These are phyloP conservation scores for Populus deltoides DNA, from an alignment of 345 rosid genomes.

Conservation along the genomic window DNA sequence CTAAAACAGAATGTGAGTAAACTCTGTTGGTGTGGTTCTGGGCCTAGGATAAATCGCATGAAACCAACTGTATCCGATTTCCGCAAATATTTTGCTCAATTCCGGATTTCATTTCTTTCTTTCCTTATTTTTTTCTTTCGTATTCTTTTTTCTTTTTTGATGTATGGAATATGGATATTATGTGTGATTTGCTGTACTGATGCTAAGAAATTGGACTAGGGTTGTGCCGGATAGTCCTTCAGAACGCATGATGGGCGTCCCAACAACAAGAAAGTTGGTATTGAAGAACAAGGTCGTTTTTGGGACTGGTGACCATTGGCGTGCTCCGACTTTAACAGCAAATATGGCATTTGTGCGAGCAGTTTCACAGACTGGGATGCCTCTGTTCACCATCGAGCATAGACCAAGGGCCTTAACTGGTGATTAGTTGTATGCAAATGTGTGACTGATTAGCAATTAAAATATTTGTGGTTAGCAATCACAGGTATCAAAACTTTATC, in stretches of 20 bases:
- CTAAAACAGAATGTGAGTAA: neutral
- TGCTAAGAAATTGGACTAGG: conserved; percentile 39
- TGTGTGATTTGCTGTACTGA: neutral
- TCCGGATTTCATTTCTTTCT: neutral
- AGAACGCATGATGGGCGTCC: conserved; percentile 67
- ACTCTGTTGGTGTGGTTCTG: neutral
- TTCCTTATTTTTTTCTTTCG: neutral
- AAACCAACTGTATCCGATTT: neutral
- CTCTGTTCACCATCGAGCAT: conserved; percentile 64
- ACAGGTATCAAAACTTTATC: neutral
- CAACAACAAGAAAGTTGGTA: conserved; percentile 86
- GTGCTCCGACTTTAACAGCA: conserved; percentile 78
- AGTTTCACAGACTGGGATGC: conserved; percentile 87
- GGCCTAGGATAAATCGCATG: neutral
- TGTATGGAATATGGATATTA: neutral
- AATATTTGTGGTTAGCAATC: neutral
- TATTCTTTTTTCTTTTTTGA: too few species aligned
- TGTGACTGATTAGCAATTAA: neutral
- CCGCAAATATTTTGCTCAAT: neutral
- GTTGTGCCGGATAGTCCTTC: conserved; percentile 69
- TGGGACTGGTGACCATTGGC: conserved; percentile 88
- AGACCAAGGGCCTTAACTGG: conserved; percentile 88
- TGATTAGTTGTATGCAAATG: conserved; percentile 28
- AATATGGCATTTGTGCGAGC: conserved; percentile 90
- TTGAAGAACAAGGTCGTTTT: conserved; percentile 76